These are phyloP conservation scores for Daldinia sp. DNA, from an alignment of 2,329 filamentous ascomycete species.

Conservation along the genomic window DNA sequence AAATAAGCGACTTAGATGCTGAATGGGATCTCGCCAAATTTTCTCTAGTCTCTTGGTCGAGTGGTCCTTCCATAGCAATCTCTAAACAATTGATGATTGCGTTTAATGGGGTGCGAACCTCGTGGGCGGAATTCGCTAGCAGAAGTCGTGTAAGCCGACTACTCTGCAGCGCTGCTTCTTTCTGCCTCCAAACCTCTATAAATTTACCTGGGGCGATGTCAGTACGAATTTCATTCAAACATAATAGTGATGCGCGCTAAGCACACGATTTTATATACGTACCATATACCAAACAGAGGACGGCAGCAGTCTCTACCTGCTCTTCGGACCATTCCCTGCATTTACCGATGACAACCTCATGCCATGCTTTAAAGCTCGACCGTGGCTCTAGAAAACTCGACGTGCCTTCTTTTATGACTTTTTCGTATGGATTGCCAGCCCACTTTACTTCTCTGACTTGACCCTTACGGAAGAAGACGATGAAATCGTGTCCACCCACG, in stretches of 20 bases:
- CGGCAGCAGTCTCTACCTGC: conserved; percentile 86
- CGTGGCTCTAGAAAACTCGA: conserved; percentile 78
- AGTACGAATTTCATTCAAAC: conserved; percentile 3
- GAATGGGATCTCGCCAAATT: conserved; percentile 87
- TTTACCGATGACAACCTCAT: conserved; percentile 81
- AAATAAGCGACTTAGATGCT: conserved; percentile 90
- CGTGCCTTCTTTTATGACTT: conserved; percentile 75
- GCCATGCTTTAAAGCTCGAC: conserved; percentile 82
- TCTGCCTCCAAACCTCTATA: conserved; percentile 92
- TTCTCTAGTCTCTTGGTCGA: conserved; percentile 85
- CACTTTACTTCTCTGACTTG: conserved; percentile 81
- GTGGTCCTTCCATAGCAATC: conserved; percentile 81
- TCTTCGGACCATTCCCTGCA: conserved; percentile 90
- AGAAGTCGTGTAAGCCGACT: conserved; percentile 82
- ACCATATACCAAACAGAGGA: conserved; percentile 87
- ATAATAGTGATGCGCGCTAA: background rate
- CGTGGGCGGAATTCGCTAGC: conserved; percentile 88
- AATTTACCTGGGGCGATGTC: conserved; percentile 64
- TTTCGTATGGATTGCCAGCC: conserved; percentile 89
- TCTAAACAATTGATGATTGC: conserved; percentile 96
- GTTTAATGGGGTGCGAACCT: conserved; percentile 89
- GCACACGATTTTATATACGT: conserved; percentile 48
- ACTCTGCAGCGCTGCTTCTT: conserved; percentile 82
- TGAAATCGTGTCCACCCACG: conserved; percentile 80
- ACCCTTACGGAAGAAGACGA: conserved; percentile 86